Evolutionary conservation across 495 filamentous ascomycete genomes (phyloP).

Genomic region (Sporormia fimetaria): DNA sequence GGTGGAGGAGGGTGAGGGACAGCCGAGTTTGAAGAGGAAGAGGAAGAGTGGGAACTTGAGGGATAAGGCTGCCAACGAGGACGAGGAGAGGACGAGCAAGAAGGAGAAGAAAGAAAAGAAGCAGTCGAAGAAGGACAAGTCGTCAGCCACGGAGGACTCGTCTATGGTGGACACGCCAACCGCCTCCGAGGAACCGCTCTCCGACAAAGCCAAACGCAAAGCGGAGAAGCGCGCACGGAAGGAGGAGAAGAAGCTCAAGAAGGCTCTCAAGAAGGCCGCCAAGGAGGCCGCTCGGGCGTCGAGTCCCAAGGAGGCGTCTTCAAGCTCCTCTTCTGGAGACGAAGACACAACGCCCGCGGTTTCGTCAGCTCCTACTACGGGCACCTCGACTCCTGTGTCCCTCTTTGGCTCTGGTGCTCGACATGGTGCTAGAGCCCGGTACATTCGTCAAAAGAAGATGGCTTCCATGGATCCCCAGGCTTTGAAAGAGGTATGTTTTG

Average conservation of each 20-base stretch:
- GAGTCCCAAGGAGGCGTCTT: background rate
- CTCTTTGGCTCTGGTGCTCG: slow-evolving; percentile 35
- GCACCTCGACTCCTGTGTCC: slow-evolving; percentile 33
- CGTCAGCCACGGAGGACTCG: slow-evolving; percentile 7
- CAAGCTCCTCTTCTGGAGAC: slow-evolving; percentile 14
- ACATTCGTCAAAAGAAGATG: slow-evolving; percentile 69
- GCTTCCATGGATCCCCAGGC: slow-evolving; percentile 60
- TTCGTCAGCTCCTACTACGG: slow-evolving; percentile 11
- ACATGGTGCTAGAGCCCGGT: slow-evolving; percentile 53
- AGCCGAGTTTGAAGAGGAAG: slow-evolving; percentile 28
- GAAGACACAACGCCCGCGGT: slow-evolving; percentile 12
- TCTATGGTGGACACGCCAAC: background rate
- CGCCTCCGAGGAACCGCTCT: slow-evolving; percentile 2
- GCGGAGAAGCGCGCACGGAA: slow-evolving; percentile 16
- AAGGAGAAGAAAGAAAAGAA: slow-evolving; percentile 41
- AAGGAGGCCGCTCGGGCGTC: slow-evolving; percentile 14
- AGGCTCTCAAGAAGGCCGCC: slow-evolving; percentile 32
- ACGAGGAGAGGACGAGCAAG: slow-evolving; percentile 31
- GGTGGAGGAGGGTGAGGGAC: slow-evolving; percentile 1
- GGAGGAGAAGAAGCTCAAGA: slow-evolving; percentile 27
- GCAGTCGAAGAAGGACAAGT: slow-evolving; percentile 21
- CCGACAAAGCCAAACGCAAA: slow-evolving; percentile 28
- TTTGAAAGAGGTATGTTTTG: slow-evolving; percentile 55
- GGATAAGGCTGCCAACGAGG: slow-evolving; percentile 3
- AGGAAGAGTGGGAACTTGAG: slow-evolving; percentile 31